Percentiles rank a stretch among this genome's conserved stretches.
These are phyloP conservation scores for Euphorbia peplus DNA, from an alignment of 345 rosid species.

Conservation along the genomic window DNA sequence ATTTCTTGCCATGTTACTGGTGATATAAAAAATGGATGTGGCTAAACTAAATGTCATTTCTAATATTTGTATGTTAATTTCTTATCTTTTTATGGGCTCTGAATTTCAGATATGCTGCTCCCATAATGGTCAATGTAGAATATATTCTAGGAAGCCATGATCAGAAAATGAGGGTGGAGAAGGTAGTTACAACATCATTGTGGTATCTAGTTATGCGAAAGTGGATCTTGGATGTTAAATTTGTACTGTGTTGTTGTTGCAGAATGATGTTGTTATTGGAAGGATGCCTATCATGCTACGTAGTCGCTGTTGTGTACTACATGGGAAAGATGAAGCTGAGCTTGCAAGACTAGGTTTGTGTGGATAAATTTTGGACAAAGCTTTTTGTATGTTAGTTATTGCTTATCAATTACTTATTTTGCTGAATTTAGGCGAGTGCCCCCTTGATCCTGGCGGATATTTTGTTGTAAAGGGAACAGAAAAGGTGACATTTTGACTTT, in stretches of 20 bases:
- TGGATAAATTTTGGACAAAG: conserved; percentile 17
- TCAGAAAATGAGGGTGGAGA: conserved; percentile 32
- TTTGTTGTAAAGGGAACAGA: conserved; percentile 85
- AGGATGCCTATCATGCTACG: conserved; percentile 93
- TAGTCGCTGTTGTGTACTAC: conserved; percentile 67
- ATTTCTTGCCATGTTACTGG: not conserved
- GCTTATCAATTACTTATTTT: conserved; percentile 8
- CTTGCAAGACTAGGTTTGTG: conserved; percentile 80
- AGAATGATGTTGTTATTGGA: conserved; percentile 68
- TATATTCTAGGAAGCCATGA: conserved; percentile 54
- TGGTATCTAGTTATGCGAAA: not conserved
- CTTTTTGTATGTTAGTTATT: not conserved
- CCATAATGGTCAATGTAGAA: conserved; percentile 70
- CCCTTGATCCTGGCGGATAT: conserved; percentile 96
- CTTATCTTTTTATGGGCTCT: conserved; percentile 6
- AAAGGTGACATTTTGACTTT: conserved; percentile 47
- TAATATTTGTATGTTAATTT: not conserved
- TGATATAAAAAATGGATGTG: too few relatives aligned
- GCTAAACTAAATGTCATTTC: not conserved
- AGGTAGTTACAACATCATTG: conserved; percentile 41
- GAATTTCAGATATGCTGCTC: conserved; percentile 73
- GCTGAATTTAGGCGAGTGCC: conserved; percentile 78
- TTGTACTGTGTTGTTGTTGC: conserved; percentile 23
- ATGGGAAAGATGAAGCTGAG: conserved; percentile 87
- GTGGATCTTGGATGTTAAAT: conserved; percentile 4